Evolutionary conservation across 2,329 filamentous ascomycete genomes (phyloP), one percentile per base, ranked within the genome.

Genomic region (Cladosporium velox): DNA sequence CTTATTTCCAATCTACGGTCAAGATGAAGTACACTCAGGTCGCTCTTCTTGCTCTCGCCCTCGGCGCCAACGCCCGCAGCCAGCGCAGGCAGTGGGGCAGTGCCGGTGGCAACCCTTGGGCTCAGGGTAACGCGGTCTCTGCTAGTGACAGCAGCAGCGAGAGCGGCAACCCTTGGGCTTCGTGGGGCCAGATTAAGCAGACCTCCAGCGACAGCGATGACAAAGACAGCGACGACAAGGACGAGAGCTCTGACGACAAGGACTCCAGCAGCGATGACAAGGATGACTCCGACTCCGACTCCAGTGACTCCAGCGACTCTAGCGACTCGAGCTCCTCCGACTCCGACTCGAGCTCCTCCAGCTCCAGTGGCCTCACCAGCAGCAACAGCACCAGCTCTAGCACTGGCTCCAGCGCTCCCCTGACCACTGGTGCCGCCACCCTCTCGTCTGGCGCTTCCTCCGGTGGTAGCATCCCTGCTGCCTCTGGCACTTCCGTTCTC

Each of bases 381-480:
- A 58, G 24, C 30, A 21, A 35, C 32, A 24, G 54, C 32, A 35
- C 30, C 32, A 38, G 54, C 32, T n/a, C 30, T 30, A 58, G 54
- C 54, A 58, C 8, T 24, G 21, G 21, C 30, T 34, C 59, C 58
- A 51, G 62, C n/a, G 58, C 66, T 57, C 54, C 67, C 30, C 18
- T 54, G 52, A 66, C 61, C 55, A 66, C 66, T 51, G 38, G 65
- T 55, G 51, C 64, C 34, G 38, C 67, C 41, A 58, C 63, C 32
- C 54, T 66, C 28, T 28, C 26, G 30, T 35, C 30, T 21, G 51
- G 47, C n/a, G 26, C 12, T 34, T 21, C 41, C 21, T 65, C 58
- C 14, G 58, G 57, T 44, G 69, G 69, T 65, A 68, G 65, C 66
- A 69, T 70, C 41, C 69, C 69, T 26, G 67, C 67, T 44, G 68